Base-by-base conservation (phyloP, 2,329 filamentous ascomycete species). In the Hypomyces rosellus region DNA sequence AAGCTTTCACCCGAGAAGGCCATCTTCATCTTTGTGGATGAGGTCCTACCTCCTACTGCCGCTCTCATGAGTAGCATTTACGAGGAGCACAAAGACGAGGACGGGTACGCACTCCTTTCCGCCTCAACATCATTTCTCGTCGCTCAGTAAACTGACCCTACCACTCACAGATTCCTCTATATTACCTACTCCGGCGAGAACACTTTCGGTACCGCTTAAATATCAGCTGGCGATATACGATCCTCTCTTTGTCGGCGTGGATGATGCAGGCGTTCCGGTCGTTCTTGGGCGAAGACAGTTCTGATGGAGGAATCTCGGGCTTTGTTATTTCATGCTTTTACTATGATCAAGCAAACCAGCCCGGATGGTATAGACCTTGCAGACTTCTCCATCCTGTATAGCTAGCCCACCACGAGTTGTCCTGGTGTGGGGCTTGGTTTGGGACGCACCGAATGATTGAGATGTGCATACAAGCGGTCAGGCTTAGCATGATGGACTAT, bases 11-110 rank as follows among this genome's bases (percentile, higher is more conserved):
- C 93, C 33, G 93, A 99, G 79, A 99, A 99, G 82, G 93, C 93
- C 69, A 99, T 99, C 77, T 99, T 99, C 81, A 97, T 99, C 81
- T 99, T 97, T 75, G 93, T 99, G 66, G 92, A 97, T 70, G 93
- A 97, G 75, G 92, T 96, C 46, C 81, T 99, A 50, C 93, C 93
- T 46, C 93, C 93, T 3, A 97, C 93, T 8, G 93, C 93, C 53
- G 93, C 93, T 53, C 83, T 99, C 48, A 99, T 99, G 93, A 96
- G 90, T 78, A 95, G 88, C 72, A 97, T 99, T 75, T 99, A 99
- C 71, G 93, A 99, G 73, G 92, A 97, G 74, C 93, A 99, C 83
- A 97, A 99, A 79, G 83, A 86, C 59, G 81, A 86, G 68, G 83
- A 86, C 64, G 82, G 82, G 76, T 85, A 74, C 49, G 74, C 70